Evolutionary conservation across 2,329 filamentous ascomycete species (phyloP).

Genomic region (Colletotrichum coccodes): DNA sequence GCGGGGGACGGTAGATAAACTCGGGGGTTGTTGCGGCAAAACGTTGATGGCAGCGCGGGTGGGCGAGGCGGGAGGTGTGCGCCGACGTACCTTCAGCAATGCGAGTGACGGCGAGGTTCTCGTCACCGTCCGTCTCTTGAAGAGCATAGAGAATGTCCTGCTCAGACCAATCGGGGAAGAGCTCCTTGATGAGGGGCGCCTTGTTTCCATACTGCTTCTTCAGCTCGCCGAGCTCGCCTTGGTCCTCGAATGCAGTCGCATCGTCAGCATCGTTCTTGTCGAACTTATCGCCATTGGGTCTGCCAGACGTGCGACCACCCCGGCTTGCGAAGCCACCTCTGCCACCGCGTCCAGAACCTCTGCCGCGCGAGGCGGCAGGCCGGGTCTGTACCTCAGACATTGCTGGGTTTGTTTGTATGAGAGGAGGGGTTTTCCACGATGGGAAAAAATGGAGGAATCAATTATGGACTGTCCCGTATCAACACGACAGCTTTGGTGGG

Average conservation of each 20-base stretch:
- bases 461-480: slow-evolving; percentile 32
- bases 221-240: slow-evolving; percentile 90
- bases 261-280: slow-evolving; percentile 67
- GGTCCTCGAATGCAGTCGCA: slow-evolving; percentile 73
- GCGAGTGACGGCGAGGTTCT: slow-evolving; percentile 78
- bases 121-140: slow-evolving; percentile 86
- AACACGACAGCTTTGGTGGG: slow-evolving; percentile 33
- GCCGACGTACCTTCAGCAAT: slow-evolving; percentile 77
- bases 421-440: slow-evolving; percentile 30
- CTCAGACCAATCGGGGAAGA: slow-evolving; percentile 96
- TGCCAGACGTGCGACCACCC: slow-evolving; percentile 70
- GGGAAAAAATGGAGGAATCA: slow-evolving; percentile 26
- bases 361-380: slow-evolving; percentile 85
- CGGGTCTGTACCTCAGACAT: slow-evolving; percentile 97
- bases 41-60: slow-evolving; percentile 22
- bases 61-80: neutral
- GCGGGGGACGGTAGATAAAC: neutral
- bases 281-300: slow-evolving; percentile 78
- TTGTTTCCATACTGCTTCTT: slow-evolving; percentile 89
- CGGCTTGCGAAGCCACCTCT: slow-evolving; percentile 79
- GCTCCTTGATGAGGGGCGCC: slow-evolving; percentile 85
- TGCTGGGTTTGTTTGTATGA: slow-evolving; percentile 34
- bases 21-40: neutral
- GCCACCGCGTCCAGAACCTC: slow-evolving; percentile 89
- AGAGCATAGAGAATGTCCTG: slow-evolving; percentile 94